phyloP scores from a whole-genome alignment of 2,329 filamentous ascomycete genomes.

The Colletotrichum musicola region DNA sequence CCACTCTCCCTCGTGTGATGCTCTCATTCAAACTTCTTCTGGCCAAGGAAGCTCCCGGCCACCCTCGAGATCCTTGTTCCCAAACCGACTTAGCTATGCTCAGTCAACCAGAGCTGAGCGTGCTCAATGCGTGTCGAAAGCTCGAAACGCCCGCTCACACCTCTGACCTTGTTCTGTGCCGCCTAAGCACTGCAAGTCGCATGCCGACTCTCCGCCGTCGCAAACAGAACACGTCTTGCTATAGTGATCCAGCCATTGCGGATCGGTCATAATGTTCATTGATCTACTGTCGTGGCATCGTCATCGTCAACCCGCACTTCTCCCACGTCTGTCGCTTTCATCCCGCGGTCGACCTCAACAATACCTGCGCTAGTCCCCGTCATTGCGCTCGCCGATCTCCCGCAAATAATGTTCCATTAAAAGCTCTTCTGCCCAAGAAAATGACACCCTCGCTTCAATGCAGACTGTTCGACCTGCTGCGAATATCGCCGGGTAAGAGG shows the following conservation, averaged over 20 bases:
- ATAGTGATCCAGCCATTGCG: constrained; percentile 28
- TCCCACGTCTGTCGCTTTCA: constrained; percentile 24
- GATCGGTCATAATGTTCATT: constrained; percentile 39
- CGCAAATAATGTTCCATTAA: background rate
- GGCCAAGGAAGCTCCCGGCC: too few relatives aligned
- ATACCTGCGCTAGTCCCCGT: constrained; percentile 12
- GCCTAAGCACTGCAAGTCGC: too few relatives aligned
- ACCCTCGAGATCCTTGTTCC: too few relatives aligned
- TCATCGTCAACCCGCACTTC: constrained; percentile 18
- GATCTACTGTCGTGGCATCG: constrained; percentile 35
- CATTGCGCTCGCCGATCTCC: background rate
- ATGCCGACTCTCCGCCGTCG: background rate
- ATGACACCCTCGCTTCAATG: constrained; percentile 1
- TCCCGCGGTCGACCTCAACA: constrained; percentile 21
- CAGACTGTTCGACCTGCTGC: background rate
- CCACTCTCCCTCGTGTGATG: too few relatives aligned
- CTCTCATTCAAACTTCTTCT: too few relatives aligned
- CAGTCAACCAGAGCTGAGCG: too few relatives aligned
- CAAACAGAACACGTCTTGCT: background rate
- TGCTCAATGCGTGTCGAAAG: too few relatives aligned
- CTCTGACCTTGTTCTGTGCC: too few relatives aligned
- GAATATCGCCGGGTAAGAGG: background rate
- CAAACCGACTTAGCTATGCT: too few relatives aligned
- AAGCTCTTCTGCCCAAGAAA: background rate
- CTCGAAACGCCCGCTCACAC: too few relatives aligned